phyloP scores from a whole-genome alignment of 2,329 filamentous ascomycete species.

The Exophiala aquamarina region DNA sequence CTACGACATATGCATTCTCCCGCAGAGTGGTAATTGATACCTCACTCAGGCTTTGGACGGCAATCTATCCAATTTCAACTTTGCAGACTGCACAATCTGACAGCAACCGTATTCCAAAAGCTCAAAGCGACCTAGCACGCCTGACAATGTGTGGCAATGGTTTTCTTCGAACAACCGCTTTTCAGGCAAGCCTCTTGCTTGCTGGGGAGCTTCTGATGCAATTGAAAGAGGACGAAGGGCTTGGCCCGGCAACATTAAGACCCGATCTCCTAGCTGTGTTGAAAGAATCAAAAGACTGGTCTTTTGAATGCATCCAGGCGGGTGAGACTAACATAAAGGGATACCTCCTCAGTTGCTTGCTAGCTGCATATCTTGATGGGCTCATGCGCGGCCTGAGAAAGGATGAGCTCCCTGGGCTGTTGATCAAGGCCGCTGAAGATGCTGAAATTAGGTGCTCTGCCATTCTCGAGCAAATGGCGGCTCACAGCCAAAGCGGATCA shows the following conservation, averaged over 20 bases:
- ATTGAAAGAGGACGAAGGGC: conserved; percentile 20
- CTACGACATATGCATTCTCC: conserved; percentile 38
- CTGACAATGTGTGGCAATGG: conserved; percentile 36
- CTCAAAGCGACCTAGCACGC: conserved; percentile 32
- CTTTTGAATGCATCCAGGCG: conserved; percentile 27
- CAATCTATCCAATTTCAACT: conserved; percentile 25
- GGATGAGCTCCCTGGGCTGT: conserved; percentile 34
- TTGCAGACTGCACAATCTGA: conserved; percentile 41
- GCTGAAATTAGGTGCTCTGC: conserved; percentile 29
- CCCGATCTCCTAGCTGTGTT: conserved; percentile 38
- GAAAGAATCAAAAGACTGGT: conserved; percentile 23
- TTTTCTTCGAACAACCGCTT: conserved; percentile 42
- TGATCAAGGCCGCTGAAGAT: conserved; percentile 42
- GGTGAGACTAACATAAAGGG: conserved; percentile 35
- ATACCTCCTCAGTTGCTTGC: conserved; percentile 41
- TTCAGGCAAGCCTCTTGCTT: conserved; percentile 42
- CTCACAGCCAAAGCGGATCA: conserved; percentile 4
- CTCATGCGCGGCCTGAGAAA: conserved; percentile 38
- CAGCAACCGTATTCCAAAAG: conserved; percentile 26
- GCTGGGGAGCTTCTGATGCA: conserved; percentile 14
- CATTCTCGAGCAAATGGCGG: conserved; percentile 29
- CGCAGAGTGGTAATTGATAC: conserved; percentile 46
- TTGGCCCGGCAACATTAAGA: conserved; percentile 18
- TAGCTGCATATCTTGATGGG: conserved; percentile 45
- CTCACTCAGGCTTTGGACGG: conserved; percentile 38